Percentiles rank a stretch among this genome's conserved stretches.
phyloP scores from a whole-genome alignment of 768 basidiomycete species.

The Trametes elegans region DNA sequence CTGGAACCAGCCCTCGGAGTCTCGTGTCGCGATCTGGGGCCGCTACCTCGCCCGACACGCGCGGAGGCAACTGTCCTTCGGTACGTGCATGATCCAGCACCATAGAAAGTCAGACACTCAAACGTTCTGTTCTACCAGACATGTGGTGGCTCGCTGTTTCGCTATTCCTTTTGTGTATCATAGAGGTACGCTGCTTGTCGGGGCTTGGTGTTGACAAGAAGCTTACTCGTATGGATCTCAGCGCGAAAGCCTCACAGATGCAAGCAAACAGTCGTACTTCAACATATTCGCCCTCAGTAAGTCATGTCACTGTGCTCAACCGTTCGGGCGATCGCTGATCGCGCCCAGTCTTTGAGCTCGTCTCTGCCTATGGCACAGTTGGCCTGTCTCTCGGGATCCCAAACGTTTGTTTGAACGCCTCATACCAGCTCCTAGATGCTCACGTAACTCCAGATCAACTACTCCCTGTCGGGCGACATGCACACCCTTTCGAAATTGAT shows the following conservation, averaged over 20 bases:
- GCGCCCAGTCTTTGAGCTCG: conserved; percentile 71
- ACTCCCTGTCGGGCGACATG: conserved; percentile 77
- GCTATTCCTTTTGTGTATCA: conserved; percentile 85
- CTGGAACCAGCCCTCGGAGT: conserved; percentile 19
- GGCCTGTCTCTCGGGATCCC: conserved; percentile 85
- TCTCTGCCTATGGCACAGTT: conserved; percentile 85
- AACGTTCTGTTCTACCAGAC: conserved; percentile 44
- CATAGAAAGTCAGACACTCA: neutral
- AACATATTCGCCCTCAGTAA: conserved; percentile 76
- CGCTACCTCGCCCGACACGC: conserved; percentile 40
- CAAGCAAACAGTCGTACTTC: conserved; percentile 62
- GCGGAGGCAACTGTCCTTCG: conserved; percentile 51
- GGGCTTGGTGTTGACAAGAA: neutral
- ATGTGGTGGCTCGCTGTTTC: conserved; percentile 96
- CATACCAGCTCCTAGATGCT: neutral
- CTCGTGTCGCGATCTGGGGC: conserved; percentile 36
- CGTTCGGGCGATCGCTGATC: neutral
- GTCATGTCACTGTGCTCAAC: conserved; percentile 24
- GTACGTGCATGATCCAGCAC: conserved; percentile 24
- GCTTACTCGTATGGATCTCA: conserved; percentile 34
- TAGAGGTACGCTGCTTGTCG: conserved; percentile 56
- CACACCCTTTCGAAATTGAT: conserved; percentile 83
- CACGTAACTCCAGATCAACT: conserved; percentile 57
- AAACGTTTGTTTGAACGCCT: conserved; percentile 44
- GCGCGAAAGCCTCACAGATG: conserved; percentile 57